phyloP scores from a whole-genome alignment of 106 monocot species.

The Dioscorea zingiberensis region DNA sequence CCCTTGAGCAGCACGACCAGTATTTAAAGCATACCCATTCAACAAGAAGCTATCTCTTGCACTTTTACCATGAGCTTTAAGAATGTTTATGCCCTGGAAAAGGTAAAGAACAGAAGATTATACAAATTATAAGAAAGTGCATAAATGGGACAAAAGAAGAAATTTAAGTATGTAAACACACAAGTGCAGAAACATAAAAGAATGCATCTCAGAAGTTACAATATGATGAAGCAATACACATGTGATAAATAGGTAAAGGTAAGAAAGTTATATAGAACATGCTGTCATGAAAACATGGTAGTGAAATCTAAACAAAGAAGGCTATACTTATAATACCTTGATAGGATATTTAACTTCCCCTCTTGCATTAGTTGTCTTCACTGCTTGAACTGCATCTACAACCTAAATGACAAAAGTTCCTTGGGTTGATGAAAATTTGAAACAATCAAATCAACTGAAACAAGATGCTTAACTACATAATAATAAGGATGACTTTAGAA shows the following conservation, averaged over 20 bases:
- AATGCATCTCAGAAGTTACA: too few species aligned
- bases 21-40: conserved; percentile 97
- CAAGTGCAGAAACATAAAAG: too few species aligned
- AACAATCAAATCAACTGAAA: background rate
- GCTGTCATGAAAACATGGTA: background rate
- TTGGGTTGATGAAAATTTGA: background rate
- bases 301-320: background rate
- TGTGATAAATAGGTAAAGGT: background rate
- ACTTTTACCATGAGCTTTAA: conserved; percentile 99
- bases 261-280: background rate
- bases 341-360: conserved; percentile 98
- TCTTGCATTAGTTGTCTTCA: conserved; percentile 83
- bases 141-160: background rate
- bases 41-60: conserved; percentile 90
- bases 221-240: background rate
- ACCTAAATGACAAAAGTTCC: conserved; percentile 36
- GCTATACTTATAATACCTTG: conserved; percentile 53
- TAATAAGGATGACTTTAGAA: too few species aligned
- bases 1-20: conserved; percentile 95
- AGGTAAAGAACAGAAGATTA: background rate
- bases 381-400: conserved; percentile 91
- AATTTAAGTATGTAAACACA: too few species aligned
- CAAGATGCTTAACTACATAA: too few species aligned
- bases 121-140: background rate
- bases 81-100: conserved; percentile 83